Base-by-base conservation (phyloP, 768 basidiomycete species). In the Suillus hirtellus region DNA sequence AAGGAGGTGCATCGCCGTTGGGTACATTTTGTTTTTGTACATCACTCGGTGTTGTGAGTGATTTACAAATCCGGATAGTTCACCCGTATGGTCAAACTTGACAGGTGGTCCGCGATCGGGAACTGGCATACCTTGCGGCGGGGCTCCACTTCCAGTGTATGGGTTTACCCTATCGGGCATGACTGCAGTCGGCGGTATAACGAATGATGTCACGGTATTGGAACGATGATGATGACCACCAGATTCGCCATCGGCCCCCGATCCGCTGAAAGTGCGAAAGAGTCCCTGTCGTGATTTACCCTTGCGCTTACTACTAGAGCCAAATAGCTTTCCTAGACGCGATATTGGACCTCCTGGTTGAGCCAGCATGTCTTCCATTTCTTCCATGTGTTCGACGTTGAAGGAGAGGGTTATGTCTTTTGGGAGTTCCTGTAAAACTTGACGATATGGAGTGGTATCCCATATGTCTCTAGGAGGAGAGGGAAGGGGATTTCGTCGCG, bases 1-100 rank as follows among this genome's bases (percentile, higher is more conserved):
- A 60, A 86, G 82, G n/a, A 93, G 79, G 67, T 93, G 92, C 68
- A 86, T 73, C 11, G 88, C 92, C 2, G 86, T 89, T 2, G 89
- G 89, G 67, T 87, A 94, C 47, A 75, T 72, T 60, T 77, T 77
- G 38, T 84, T 79, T 42, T 79, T 72, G 72, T 86, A 87, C 60
- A 86, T 61, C 24, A 94, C 81, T 5, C 79, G 79, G 67, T 91
- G 85, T 1, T 79, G 82, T 1, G 92, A 91, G 67, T 87, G 84
- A 68, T 86, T 89, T 71, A 89, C 75, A 72, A 92, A 87, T 1
- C 81, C 81, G 0, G 78, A 69, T 60, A 77, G 79, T 15, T 76
- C 72, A 38, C 74, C 67, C 0, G 73, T 73, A 62, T 84, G 79
- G 64, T 82, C 74, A 71, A 87, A 83, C 63, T 71, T 72, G 64